Evolutionary conservation across 768 basidiomycete species (phyloP).

Genomic region (Russula compacta): DNA sequence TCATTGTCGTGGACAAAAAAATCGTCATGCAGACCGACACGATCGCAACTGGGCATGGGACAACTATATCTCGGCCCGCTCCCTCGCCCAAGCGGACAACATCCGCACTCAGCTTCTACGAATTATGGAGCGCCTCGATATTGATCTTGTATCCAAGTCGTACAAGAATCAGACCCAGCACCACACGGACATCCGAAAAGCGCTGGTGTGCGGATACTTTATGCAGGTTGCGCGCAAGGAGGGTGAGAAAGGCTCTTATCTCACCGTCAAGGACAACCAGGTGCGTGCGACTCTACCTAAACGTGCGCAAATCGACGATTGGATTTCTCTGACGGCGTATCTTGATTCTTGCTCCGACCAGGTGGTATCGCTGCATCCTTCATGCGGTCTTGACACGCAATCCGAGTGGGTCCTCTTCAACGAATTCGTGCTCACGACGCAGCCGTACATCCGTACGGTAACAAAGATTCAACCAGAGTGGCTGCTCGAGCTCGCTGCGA

Average conservation of each 20-base stretch:
- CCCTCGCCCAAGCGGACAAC: conserved; percentile 86
- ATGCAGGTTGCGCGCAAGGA: conserved; percentile 98
- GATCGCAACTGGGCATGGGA: conserved; percentile 80
- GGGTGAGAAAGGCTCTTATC: conserved; percentile 77
- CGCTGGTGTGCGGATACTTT: conserved; percentile 88
- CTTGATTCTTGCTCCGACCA: conserved; percentile 37
- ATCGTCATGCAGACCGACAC: conserved; percentile 36
- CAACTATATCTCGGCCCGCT: conserved; percentile 76
- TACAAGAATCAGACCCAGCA: conserved; percentile 47
- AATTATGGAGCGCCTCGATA: conserved; percentile 84
- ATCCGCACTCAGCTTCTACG: conserved; percentile 83
- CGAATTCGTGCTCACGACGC: conserved; percentile 88
- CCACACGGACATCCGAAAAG: conserved; percentile 66
- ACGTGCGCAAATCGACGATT: not conserved
- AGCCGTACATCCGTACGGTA: conserved; percentile 87
- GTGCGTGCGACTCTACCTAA: conserved; percentile 37
- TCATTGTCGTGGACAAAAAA: not conserved
- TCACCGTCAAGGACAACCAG: conserved; percentile 94
- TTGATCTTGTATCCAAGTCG: conserved; percentile 58
- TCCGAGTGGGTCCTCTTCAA: conserved; percentile 93
- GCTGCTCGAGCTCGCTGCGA: conserved; percentile 52
- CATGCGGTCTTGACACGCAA: conserved; percentile 75
- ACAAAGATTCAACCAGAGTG: conserved; percentile 83
- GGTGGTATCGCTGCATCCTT: conserved; percentile 74
- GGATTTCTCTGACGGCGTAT: not conserved